phyloP scores from a whole-genome alignment of 148 eudicot species.

The Polygonum maritimum region DNA sequence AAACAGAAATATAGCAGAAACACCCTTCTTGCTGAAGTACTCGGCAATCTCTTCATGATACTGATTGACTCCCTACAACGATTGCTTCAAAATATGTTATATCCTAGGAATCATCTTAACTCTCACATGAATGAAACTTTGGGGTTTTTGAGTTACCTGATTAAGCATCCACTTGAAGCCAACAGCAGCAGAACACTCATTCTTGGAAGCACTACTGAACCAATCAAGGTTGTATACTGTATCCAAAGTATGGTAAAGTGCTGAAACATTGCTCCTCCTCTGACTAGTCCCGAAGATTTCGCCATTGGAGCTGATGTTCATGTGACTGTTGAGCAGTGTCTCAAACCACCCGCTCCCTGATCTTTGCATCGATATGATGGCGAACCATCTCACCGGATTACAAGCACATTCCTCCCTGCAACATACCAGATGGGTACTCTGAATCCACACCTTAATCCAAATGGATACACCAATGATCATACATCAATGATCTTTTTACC shows the following conservation, averaged over 20 bases:
- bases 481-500: slow-evolving; percentile 16
- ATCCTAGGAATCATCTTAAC: too few relatives aligned
- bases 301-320: slow-evolving; percentile 65
- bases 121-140: background rate
- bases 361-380: slow-evolving; percentile 72
- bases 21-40: slow-evolving; percentile 50
- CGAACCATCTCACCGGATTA: slow-evolving; percentile 59
- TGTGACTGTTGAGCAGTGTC: slow-evolving; percentile 71
- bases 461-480: too few relatives aligned
- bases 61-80: slow-evolving; percentile 40
- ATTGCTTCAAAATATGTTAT: too few relatives aligned
- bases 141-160: slow-evolving; percentile 30
- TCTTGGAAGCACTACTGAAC: slow-evolving; percentile 68
- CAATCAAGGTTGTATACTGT: slow-evolving; percentile 58
- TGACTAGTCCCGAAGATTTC: slow-evolving; percentile 44
- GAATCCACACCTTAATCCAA: background rate
- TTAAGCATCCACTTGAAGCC: slow-evolving; percentile 94
- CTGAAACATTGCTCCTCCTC: slow-evolving; percentile 43
- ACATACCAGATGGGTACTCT: background rate
- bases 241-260: slow-evolving; percentile 38
- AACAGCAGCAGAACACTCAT: slow-evolving; percentile 68
- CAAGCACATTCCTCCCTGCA: slow-evolving; percentile 58
- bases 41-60: slow-evolving; percentile 43
- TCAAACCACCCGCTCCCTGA: slow-evolving; percentile 95
- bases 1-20: slow-evolving; percentile 47